Evolutionary conservation across 2,329 filamentous ascomycete genomes (phyloP).

Genomic region (Sclerotinia borealis): DNA sequence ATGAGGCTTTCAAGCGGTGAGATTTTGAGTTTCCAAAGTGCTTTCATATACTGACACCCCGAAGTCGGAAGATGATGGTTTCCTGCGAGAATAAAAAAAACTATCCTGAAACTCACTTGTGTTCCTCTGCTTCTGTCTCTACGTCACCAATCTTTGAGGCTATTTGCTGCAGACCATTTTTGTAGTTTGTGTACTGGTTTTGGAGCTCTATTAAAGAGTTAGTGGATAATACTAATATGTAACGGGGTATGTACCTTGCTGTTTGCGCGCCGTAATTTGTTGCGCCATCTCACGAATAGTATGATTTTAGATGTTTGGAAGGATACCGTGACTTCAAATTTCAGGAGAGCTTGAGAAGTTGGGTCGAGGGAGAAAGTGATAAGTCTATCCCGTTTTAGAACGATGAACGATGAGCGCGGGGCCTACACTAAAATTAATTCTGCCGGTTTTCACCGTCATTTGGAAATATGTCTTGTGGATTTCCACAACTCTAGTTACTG

Average conservation of each 20-base stretch:
- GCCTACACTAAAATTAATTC: constrained; percentile 1
- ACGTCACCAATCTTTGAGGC: constrained; percentile 96
- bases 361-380: not conserved
- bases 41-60: not conserved
- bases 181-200: constrained; percentile 71
- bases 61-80: not conserved
- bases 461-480: constrained; percentile 2
- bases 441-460: constrained; percentile 8
- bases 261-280: constrained; percentile 32
- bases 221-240: constrained; percentile 7
- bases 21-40: constrained; percentile 1
- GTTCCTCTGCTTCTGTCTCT: constrained; percentile 94
- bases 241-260: constrained; percentile 30
- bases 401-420: not conserved
- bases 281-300: constrained; percentile 25
- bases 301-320: not conserved
- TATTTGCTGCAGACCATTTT: constrained; percentile 77
- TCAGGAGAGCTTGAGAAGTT: not conserved
- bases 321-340: not conserved
- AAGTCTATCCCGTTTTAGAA: not conserved
- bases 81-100: not conserved
- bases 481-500: not conserved
- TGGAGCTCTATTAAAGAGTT: constrained; percentile 59
- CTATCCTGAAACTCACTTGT: constrained; percentile 65
- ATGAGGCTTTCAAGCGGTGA: constrained; percentile 22